Evolutionary conservation across 1,139 yeast genomes (phyloP), one percentile per base, ranked within the genome.

Genomic region (Geotrichum australiense): DNA sequence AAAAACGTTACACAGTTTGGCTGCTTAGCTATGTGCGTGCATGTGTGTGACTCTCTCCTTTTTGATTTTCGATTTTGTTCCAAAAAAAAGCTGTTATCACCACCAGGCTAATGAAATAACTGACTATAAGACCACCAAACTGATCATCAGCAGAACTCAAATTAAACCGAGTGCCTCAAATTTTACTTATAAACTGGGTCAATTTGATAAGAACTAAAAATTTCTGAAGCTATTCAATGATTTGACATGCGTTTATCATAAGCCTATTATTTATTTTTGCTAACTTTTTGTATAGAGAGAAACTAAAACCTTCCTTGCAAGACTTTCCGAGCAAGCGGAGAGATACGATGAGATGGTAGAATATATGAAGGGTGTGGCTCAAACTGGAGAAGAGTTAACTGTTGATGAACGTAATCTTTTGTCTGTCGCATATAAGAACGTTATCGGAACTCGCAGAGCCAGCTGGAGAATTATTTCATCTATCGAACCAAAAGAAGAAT

Each of bases 311-410:
- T 87, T 87, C 69, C 81, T 89, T 65, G 97, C 97, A 66, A 86
- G 93, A 65, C 83, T 91, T 67, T 95, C 96, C 64, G 97, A 89
- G 73, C 97, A 91, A 76, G 97, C 98, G 61, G 98, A 91, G 73
- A 93, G 97, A 72, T 91, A 91, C 69, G 97, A 91, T 71, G 97
- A 91, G 72, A 89, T 87, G 97, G 98, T 89, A 61, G 94, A 83
- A 66, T 86, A 85, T 71, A 91, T 91, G 97, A 91, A 89, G 70
- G 86, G 86, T 49, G 96, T 89, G 63, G 95, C 96, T 59, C 84
- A 94, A 47, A 79, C 94, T 44, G 96, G 95, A 51, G 89, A 86
- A 68, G 97, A 91, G 69, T 74, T 91, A 61, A 80, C 95, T 29
- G 96, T 91, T 52, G 98, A 91, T 71, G 98, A 91, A 74, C 91